Conservation (phyloP, 1,139 yeast species). For the Arxiozyma slooffiae region DNA sequence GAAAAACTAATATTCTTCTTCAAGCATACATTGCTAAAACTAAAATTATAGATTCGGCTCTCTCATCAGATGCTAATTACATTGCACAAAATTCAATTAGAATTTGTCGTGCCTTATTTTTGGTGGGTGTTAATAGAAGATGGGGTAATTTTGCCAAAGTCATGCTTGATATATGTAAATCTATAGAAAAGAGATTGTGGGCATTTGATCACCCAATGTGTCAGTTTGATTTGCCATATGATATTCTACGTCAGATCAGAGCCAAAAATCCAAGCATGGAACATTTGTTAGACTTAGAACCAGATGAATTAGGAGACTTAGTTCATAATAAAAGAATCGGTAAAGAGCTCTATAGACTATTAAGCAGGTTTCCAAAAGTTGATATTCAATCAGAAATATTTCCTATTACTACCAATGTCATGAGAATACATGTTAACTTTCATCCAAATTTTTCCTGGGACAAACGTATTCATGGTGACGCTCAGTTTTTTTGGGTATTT, state of each 20-base stretch:
- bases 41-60: constrained; percentile 62
- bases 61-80: constrained; percentile 78
- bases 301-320: constrained; percentile 76
- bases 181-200: constrained; percentile 81
- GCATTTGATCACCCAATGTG: constrained; percentile 82
- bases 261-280: constrained; percentile 61
- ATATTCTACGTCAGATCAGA: constrained; percentile 53
- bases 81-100: constrained; percentile 94
- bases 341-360: constrained; percentile 43
- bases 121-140: constrained; percentile 74
- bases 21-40: constrained; percentile 84
- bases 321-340: constrained; percentile 81
- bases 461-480: constrained; percentile 65
- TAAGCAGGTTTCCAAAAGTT: constrained; percentile 67
- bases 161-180: constrained; percentile 71
- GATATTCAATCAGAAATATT: constrained; percentile 72
- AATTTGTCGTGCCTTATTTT: constrained; percentile 80
- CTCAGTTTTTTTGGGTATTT: constrained; percentile 84
- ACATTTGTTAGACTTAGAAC: constrained; percentile 59
- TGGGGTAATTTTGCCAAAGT: constrained; percentile 80
- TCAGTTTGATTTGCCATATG: constrained; percentile 73
- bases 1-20: constrained; percentile 77
- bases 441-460: constrained; percentile 84
- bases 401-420: constrained; percentile 80
- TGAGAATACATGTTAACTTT: constrained; percentile 64